Evolutionary conservation across 345 rosid species (phyloP), one percentile per base, ranked within the genome.

Genomic region (Syzygium aromaticum): DNA sequence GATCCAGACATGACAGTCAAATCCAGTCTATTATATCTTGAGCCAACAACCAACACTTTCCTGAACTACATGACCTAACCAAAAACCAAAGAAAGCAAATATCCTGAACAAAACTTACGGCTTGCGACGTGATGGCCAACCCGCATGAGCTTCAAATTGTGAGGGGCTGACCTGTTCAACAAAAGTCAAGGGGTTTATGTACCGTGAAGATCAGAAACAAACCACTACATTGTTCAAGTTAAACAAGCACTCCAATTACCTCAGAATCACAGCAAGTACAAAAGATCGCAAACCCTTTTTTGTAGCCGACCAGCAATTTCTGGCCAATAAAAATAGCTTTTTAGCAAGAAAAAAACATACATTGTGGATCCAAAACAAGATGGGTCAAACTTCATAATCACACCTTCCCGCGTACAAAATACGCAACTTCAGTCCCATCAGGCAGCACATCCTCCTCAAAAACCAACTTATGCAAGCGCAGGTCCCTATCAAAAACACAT

Each of bases 81-180:
- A 28, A 84, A 84, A 59, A 84, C 49, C 52, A 30, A 53, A 88
- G 54, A 56, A 51, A 10, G 19, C 22, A 84, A 64, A 33, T 40
- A 64, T 86, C 63, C 40, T 80, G 63, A 77, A 21, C 51, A 77
- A 30, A n/a, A 93, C 99, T 96, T 92, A 97, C 99, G 99, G 99
- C 86, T 96, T 96, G 87, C 98, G 94, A 83, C 99, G 98, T 83
- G 92, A 88, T 77, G 98, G 94, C 92, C 92, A 96, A 88, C 99
- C 99, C 89, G 99, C 99, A 95, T 97, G 99, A 88, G 98, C 95
- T 94, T 97, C 99, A 91, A 97, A 97, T 59, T 84, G 90, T 63
- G 99, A 97, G 53, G 99, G 97, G 87, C 99, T 97, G 87, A 97
- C 90, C 99, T 97, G 96, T 30, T 52, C 86, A 53, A 86, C 85